A percentile compares a stretch with the other conserved stretches of the same genome.
Conservation (phyloP, 78 protist genomes). For the Reticulomyxa filosa region DNA sequence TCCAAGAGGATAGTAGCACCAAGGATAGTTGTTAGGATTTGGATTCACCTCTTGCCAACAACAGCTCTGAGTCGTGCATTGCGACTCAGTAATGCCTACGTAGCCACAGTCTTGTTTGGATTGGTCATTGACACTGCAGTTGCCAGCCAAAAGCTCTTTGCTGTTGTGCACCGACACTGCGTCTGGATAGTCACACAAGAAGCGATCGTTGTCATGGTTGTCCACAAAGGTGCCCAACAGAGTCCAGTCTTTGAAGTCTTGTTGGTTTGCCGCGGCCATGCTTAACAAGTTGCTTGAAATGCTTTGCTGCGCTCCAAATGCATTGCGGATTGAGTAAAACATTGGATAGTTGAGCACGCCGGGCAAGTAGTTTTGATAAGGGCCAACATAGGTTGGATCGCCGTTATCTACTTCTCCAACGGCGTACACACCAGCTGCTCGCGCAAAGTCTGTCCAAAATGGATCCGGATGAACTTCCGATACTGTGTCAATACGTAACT, state of each 20-base stretch:
- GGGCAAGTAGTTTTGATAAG: constrained; percentile 31
- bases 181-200: constrained; percentile 34
- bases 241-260: background rate
- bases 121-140: too few relatives aligned
- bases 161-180: too few relatives aligned
- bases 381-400: constrained; percentile 19
- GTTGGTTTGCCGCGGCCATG: background rate
- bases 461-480: constrained; percentile 39
- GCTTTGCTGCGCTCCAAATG: too few relatives aligned
- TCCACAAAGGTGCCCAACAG: constrained; percentile 38
- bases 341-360: constrained; percentile 50
- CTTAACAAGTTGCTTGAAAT: background rate
- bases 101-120: too few relatives aligned
- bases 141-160: too few relatives aligned
- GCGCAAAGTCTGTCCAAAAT: constrained; percentile 27
- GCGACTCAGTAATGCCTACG: too few relatives aligned
- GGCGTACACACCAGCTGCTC: constrained; percentile 31
- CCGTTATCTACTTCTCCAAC: constrained; percentile 76
- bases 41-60: too few relatives aligned
- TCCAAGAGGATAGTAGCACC: too few relatives aligned
- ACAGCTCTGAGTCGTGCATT: too few relatives aligned
- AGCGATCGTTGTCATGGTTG: constrained; percentile 70
- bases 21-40: too few relatives aligned
- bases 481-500: constrained; percentile 64
- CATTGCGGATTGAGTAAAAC: too few relatives aligned